Conservation (phyloP, 495 filamentous ascomycete genomes). For the Daldinia childiae region DNA sequence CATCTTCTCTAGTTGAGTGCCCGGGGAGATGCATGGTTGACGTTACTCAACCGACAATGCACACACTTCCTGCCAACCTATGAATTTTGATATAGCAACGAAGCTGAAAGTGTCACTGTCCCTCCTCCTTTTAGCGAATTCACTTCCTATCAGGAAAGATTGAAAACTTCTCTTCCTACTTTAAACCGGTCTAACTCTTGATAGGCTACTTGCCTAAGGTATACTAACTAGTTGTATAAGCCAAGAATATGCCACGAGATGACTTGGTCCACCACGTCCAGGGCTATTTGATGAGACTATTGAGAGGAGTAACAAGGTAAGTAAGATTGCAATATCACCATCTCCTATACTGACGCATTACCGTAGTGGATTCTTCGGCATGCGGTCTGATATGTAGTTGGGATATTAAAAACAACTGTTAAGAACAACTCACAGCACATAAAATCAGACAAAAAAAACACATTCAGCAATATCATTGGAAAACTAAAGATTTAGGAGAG, state of each 20-base stretch:
- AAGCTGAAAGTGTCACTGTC: slow-evolving; percentile 20
- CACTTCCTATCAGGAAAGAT: not conserved
- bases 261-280: not conserved
- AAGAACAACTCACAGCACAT: not conserved
- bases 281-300: slow-evolving; percentile 4
- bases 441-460: not conserved
- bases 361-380: not conserved
- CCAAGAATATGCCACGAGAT: not conserved
- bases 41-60: slow-evolving; percentile 21
- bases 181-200: slow-evolving; percentile 13
- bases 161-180: slow-evolving; percentile 7
- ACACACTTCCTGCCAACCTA: not conserved
- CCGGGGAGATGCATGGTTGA: slow-evolving; percentile 33
- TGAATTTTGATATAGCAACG: slow-evolving; percentile 9
- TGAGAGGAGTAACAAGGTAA: not conserved
- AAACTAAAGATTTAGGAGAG: not conserved
- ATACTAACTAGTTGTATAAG: not conserved
- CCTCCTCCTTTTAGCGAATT: slow-evolving; percentile 23
- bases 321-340: not conserved
- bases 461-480: not conserved
- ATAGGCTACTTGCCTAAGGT: slow-evolving; percentile 9
- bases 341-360: not conserved
- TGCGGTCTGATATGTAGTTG: not conserved
- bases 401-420: not conserved
- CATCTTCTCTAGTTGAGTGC: slow-evolving; percentile 32